A percentile compares a stretch with the other conserved stretches of the same genome.
Evolutionary conservation across 768 basidiomycete species (phyloP).

Genomic region (Terana coerulea): DNA sequence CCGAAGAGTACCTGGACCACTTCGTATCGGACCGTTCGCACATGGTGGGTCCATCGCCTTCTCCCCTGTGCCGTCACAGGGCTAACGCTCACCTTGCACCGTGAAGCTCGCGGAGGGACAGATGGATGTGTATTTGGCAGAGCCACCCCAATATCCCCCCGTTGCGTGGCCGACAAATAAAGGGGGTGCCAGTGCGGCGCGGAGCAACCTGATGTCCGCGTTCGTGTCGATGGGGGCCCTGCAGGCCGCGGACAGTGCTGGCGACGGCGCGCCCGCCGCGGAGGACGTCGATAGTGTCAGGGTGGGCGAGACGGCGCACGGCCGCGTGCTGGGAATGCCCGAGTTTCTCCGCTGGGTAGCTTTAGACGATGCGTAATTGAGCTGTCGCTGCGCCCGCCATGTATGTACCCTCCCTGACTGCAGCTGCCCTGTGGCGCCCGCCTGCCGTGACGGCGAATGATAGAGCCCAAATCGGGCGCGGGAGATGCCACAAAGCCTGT

Average conservation of each 20-base stretch:
- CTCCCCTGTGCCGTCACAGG: not conserved
- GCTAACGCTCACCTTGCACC: not conserved
- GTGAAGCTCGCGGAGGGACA: not conserved
- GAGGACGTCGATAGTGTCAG: not conserved
- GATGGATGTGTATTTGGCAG: slow-evolving; percentile 31
- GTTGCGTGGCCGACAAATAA: slow-evolving; percentile 43
- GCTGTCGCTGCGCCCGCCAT: not conserved
- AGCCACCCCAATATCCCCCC: slow-evolving; percentile 49
- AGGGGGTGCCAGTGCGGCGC: slow-evolving; percentile 35
- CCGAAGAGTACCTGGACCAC: slow-evolving; percentile 44
- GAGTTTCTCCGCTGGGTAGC: slow-evolving; percentile 19
- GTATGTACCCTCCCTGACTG: not conserved
- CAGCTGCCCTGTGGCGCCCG: not conserved
- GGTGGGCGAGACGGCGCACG: slow-evolving; percentile 3
- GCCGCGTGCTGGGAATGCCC: slow-evolving; percentile 14
- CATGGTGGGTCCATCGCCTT: slow-evolving; percentile 53
- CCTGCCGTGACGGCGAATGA: not conserved
- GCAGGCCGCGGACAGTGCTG: not conserved
- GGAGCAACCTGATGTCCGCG: slow-evolving; percentile 54
- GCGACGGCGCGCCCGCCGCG: slow-evolving; percentile 31
- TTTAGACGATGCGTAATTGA: not conserved
- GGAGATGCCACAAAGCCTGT: not conserved
- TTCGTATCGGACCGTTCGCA: slow-evolving; percentile 78
- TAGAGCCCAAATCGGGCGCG: not conserved
- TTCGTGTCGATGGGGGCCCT: slow-evolving; percentile 48